Evolutionary conservation across 179 eudicot species (phyloP).

Genomic region (Drosera spatulata): DNA sequence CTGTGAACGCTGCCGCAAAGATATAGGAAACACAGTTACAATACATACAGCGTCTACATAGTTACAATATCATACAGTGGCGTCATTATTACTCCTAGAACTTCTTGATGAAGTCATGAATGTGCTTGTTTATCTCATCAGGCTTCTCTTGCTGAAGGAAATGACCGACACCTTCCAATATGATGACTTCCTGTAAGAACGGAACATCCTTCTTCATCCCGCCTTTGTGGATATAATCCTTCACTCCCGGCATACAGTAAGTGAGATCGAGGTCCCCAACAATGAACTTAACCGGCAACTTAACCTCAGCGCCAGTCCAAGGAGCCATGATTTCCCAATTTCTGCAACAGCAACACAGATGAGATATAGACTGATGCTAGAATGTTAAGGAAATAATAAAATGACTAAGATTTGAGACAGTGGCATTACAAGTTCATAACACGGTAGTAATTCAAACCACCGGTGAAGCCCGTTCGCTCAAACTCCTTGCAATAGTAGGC

Average conservation of each 20-base stretch:
- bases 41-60: no score
- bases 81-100: slow-evolving; percentile 17
- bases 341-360: slow-evolving; percentile 18
- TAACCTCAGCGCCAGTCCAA: slow-evolving; percentile 57
- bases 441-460: slow-evolving; percentile 80
- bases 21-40: no score
- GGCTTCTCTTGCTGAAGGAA: slow-evolving; percentile 70
- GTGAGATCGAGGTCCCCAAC: slow-evolving; percentile 56
- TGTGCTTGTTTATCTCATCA: slow-evolving; percentile 55
- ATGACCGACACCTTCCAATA: slow-evolving; percentile 74
- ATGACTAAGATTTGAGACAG: slow-evolving; percentile 4
- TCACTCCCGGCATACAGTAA: slow-evolving; percentile 40
- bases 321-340: slow-evolving; percentile 76
- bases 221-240: slow-evolving; percentile 54
- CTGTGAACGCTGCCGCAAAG: no score
- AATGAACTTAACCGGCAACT: slow-evolving; percentile 26
- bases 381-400: neutral
- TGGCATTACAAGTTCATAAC: slow-evolving; percentile 39
- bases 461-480: slow-evolving; percentile 49
- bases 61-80: no score
- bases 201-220: slow-evolving; percentile 60
- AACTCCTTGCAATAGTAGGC: slow-evolving; percentile 13
- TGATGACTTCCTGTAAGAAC: slow-evolving; percentile 49
- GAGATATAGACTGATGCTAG: neutral
- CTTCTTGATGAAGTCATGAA: slow-evolving; percentile 46